Evolutionary conservation across 352 stramenopile species (phyloP), one percentile per base, ranked within the genome.

Genomic region (Pythium guiyangense): DNA sequence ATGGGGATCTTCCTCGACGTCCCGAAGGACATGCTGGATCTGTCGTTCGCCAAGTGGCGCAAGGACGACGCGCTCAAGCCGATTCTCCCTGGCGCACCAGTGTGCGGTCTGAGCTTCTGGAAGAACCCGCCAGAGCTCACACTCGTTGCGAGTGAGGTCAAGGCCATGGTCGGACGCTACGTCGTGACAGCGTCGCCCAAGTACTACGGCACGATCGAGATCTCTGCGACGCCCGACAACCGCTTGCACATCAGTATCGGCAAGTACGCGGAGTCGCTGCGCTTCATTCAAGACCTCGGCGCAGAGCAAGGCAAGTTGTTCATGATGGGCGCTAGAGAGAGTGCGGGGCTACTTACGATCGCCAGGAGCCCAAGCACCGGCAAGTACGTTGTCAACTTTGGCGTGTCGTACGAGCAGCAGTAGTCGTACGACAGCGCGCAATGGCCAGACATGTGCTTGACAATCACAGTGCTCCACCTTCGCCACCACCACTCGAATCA

Each of bases 1-100:
- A 70, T 86, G 47, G 80, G 80, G 0, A 64, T 90, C 27, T 86
- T 90, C 39, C 58, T 90, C 14, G 76, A 86, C 31, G 70, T 88
- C 1, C 76, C 80, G 3, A 84, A 72, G 49, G 46, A 68, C 12
- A 71, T 84, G 34, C 55, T 90, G 31, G 72, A 86, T 48, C 62
- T 66, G 9, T 66, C 66, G 18, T 85, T 76, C 43, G 39, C 62
- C 4, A 57, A 63, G 22, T 79, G 68, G 69, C 67, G 73, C 20
- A 44, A 62, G 1, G 63, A 64, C 3, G 73, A 83, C 44, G 59
- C 73, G 25, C 46, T 77, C 1, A 6, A 70, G 31, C 61, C 73
- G 2, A 35, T 67, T 1, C 25, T 75, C 35, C 59, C 73, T 17
- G 76, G 72, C 0, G 56, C 67, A 35, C 69, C 70, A 31, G 62